These are phyloP conservation scores for Aspergillus aculeatus DNA, from an alignment of 2,329 filamentous ascomycete species.

Conservation along the genomic window DNA sequence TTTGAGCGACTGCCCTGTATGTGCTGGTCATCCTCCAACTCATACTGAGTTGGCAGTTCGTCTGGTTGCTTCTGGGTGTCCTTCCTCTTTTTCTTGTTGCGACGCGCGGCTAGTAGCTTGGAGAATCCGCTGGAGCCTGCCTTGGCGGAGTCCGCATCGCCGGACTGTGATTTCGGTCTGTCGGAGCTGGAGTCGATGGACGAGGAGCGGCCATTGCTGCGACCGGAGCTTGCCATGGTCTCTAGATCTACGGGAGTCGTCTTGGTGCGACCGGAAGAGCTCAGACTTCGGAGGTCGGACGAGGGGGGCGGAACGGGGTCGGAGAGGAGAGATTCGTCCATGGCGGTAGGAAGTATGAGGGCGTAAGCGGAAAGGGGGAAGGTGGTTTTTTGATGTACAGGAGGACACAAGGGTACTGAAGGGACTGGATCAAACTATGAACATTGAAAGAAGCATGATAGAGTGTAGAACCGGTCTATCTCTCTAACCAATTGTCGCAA, in stretches of 20 bases:
- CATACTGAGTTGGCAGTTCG: slow-evolving; percentile 23
- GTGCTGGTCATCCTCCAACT: slow-evolving; percentile 24
- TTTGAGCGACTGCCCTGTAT: slow-evolving; percentile 23
- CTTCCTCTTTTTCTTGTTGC: slow-evolving; percentile 45
- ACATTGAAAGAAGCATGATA: slow-evolving; percentile 2
- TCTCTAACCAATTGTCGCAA: slow-evolving; percentile 5
- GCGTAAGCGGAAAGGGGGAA: background rate
- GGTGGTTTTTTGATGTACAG: background rate
- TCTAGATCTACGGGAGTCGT: slow-evolving; percentile 38
- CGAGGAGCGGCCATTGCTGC: slow-evolving; percentile 36
- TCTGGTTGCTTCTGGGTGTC: slow-evolving; percentile 25
- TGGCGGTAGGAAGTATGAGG: slow-evolving; percentile 17
- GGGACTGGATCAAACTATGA: background rate
- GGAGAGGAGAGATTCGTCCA: slow-evolving; percentile 35
- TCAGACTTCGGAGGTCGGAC: slow-evolving; percentile 38
- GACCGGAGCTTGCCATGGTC: slow-evolving; percentile 28
- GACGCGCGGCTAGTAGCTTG: slow-evolving; percentile 49
- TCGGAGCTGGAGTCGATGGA: slow-evolving; percentile 42
- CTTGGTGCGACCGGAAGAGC: slow-evolving; percentile 37
- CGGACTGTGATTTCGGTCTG: slow-evolving; percentile 39
- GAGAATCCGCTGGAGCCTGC: slow-evolving; percentile 49
- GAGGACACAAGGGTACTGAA: background rate
- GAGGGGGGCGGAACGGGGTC: slow-evolving; percentile 30
- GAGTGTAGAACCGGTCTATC: slow-evolving; percentile 1
- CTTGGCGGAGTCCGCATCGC: slow-evolving; percentile 40